A percentile compares a stretch with the other conserved stretches of the same genome.
Conservation (phyloP, 1,284 basidiomycete genomes). For the Waitea zeae region DNA sequence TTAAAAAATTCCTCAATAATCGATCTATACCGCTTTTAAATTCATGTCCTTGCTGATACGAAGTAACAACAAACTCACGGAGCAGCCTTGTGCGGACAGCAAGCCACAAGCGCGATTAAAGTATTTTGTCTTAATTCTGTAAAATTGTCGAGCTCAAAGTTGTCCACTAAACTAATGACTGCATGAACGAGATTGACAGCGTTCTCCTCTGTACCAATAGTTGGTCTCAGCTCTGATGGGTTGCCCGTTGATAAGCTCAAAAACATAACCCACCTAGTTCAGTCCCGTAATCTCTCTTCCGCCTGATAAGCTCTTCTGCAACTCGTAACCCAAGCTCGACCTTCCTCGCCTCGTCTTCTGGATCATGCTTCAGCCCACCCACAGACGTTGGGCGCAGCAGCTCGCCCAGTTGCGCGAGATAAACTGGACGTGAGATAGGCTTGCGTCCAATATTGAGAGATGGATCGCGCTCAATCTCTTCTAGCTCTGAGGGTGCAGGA, state of each 20-base stretch:
- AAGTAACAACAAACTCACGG: conserved; percentile 54
- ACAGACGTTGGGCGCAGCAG: conserved; percentile 38
- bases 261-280: conserved; percentile 64
- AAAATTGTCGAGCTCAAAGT: conserved; percentile 69
- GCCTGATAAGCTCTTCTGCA: conserved; percentile 69
- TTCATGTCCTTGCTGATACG: too few species aligned
- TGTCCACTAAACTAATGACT: conserved; percentile 65
- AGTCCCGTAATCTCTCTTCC: conserved; percentile 67
- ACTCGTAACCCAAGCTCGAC: conserved; percentile 63
- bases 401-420: conserved; percentile 63
- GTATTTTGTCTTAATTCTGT: conserved; percentile 63
- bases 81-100: conserved; percentile 58
- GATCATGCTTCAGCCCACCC: conserved; percentile 22
- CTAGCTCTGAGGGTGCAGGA: conserved; percentile 64
- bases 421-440: conserved; percentile 62
- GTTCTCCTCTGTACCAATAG: conserved; percentile 53
- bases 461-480: conserved; percentile 75
- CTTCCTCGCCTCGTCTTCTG: conserved; percentile 53
- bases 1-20: conserved; percentile 90
- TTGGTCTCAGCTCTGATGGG: too few species aligned
- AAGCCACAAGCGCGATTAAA: conserved; percentile 65
- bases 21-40: too few species aligned
- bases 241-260: too few species aligned
- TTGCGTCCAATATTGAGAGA: conserved; percentile 47
- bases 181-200: conserved; percentile 67